phyloP scores from a whole-genome alignment of 805 yeast species.

The Myxozyma melibiosi region DNA sequence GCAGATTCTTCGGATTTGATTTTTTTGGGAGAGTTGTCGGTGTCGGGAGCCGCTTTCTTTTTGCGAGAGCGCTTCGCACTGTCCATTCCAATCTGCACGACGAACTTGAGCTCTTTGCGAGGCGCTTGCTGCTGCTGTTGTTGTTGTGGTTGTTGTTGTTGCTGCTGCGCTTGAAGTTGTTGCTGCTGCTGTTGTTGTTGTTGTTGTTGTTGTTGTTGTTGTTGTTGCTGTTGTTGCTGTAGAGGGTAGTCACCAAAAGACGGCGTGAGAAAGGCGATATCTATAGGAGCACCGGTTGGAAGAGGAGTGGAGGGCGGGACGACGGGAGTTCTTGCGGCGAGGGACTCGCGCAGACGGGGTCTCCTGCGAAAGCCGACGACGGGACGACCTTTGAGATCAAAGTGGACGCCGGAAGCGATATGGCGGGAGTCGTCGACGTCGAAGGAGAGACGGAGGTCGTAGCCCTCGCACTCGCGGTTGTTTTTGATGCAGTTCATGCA shows the following conservation, averaged over 20 bases:
- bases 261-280: conserved; percentile 18
- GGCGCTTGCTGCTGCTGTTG: not conserved
- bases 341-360: conserved; percentile 30
- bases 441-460: conserved; percentile 32
- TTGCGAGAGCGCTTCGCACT: conserved; percentile 23
- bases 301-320: conserved; percentile 1
- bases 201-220: not conserved
- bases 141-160: not conserved
- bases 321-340: conserved; percentile 23
- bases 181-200: not conserved
- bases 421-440: conserved; percentile 35
- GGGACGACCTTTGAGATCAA: conserved; percentile 30
- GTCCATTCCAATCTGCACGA: conserved; percentile 25
- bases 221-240: not conserved
- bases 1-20: conserved; percentile 1
- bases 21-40: conserved; percentile 1
- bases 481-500: conserved; percentile 50
- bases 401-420: conserved; percentile 26
- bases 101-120: conserved; percentile 27
- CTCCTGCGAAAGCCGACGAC: conserved; percentile 32
- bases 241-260: not conserved
- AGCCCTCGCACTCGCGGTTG: conserved; percentile 35
- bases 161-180: not conserved
- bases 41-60: conserved; percentile 2
- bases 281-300: conserved; percentile 7